Evolutionary conservation across 192 early-diverging fungal genomes (phyloP).

Genomic region (Linnemannia zychae): DNA sequence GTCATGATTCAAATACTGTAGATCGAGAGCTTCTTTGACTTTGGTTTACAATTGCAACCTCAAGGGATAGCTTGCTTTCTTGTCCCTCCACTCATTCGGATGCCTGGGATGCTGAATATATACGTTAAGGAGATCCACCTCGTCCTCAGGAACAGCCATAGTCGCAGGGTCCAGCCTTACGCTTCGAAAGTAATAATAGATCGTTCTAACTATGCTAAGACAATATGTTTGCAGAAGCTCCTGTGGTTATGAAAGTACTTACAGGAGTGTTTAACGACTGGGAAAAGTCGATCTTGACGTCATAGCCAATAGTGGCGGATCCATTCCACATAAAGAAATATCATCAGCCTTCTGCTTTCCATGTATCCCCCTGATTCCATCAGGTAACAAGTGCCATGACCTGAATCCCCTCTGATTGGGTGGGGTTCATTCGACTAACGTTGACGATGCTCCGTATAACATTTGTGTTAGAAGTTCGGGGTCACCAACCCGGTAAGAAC

Average conservation of each 20-base stretch:
- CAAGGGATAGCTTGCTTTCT: neutral
- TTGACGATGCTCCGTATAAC: neutral
- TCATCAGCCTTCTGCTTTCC: neutral
- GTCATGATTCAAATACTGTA: too few species aligned
- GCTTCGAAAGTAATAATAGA: neutral
- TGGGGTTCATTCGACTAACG: constrained; percentile 7
- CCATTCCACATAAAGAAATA: constrained; percentile 2
- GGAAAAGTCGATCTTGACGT: constrained; percentile 13
- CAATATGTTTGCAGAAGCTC: constrained; percentile 24
- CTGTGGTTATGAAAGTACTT: neutral
- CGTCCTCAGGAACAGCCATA: neutral
- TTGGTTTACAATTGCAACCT: neutral
- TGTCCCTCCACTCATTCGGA: neutral
- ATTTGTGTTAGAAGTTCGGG: constrained; percentile 16
- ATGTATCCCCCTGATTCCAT: neutral
- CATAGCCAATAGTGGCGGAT: neutral
- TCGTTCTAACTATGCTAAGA: neutral
- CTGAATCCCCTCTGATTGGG: neutral
- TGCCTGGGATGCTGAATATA: neutral
- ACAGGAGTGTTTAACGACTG: constrained; percentile 2
- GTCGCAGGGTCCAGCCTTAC: neutral
- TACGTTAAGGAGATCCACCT: neutral
- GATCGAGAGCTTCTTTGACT: neutral
- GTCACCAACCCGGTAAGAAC: constrained; percentile 4
- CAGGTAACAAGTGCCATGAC: neutral